These are phyloP conservation scores for Trifolium subterraneum DNA, from an alignment of 306 rosid species.

Conservation along the genomic window DNA sequence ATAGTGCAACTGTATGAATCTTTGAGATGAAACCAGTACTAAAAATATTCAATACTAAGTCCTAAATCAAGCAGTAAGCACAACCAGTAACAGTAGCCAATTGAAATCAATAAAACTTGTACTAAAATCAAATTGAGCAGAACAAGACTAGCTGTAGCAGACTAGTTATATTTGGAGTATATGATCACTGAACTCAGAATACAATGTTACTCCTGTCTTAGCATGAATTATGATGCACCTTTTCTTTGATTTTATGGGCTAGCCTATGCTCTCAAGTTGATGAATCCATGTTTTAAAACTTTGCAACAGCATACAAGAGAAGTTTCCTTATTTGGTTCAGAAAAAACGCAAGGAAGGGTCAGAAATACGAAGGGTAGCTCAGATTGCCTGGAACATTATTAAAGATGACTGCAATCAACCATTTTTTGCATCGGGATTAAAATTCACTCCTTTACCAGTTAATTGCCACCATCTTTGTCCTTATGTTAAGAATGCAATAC, in stretches of 20 bases:
- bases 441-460: constrained; percentile 91
- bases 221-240: constrained; percentile 23
- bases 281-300: constrained; percentile 39
- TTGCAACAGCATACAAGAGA: constrained; percentile 72
- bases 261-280: constrained; percentile 28
- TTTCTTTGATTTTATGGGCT: constrained; percentile 35
- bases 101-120: background rate
- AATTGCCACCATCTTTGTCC: constrained; percentile 48
- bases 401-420: constrained; percentile 62
- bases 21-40: constrained; percentile 31
- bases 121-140: background rate
- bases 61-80: constrained; percentile 1
- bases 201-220: constrained; percentile 1
- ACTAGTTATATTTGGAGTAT: background rate
- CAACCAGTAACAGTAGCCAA: background rate
- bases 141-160: background rate
- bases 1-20: background rate
- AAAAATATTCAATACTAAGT: background rate
- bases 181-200: background rate
- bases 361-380: constrained; percentile 95
- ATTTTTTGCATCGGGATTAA: constrained; percentile 83
- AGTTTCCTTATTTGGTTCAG: constrained; percentile 84
- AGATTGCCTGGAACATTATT: constrained; percentile 84
- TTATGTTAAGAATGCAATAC: constrained; percentile 4
- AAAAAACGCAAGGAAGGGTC: constrained; percentile 82